These are phyloP conservation scores for Crithidia acanthocephali DNA, from an alignment of 208 protist genomes.

Conservation along the genomic window DNA sequence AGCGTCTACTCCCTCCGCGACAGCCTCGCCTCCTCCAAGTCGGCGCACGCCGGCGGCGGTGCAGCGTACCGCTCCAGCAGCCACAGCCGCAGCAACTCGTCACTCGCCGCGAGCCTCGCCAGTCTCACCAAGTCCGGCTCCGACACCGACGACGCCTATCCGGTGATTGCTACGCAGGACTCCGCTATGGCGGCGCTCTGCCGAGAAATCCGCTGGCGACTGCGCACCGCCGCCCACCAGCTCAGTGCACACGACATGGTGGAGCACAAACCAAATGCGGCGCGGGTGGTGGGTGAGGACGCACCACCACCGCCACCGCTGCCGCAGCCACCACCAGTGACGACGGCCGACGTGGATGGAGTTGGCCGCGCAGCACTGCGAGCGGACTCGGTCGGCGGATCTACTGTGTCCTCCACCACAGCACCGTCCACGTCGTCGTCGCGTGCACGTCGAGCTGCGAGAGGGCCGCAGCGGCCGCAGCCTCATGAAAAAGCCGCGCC, in stretches of 20 bases:
- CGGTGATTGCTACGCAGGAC: neutral
- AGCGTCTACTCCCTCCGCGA: neutral
- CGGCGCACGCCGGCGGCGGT: neutral
- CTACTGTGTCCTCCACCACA: neutral
- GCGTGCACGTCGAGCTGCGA: no score
- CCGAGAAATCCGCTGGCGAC: slow-evolving; percentile 25
- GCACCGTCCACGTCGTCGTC: neutral
- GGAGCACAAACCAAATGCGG: neutral
- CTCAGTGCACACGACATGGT: neutral
- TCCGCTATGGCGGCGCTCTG: slow-evolving; percentile 31
- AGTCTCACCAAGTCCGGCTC: slow-evolving; percentile 7
- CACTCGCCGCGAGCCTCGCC: slow-evolving; percentile 3
- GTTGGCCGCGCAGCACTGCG: no score
- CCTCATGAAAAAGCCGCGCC: neutral
- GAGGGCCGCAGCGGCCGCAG: no score
- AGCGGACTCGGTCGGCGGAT: neutral
- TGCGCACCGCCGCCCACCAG: slow-evolving; percentile 14
- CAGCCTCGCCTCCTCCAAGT: slow-evolving; percentile 1
- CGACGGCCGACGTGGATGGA: no score
- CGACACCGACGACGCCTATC: slow-evolving; percentile 30
- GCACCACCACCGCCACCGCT: neutral
- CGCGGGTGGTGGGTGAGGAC: neutral
- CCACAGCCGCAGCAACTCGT: slow-evolving; percentile 15
- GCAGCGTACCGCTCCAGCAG: neutral
- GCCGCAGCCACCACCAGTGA: neutral